Evolutionary conservation across 2,329 filamentous ascomycete species (phyloP).

Genomic region (Cryphonectria radicalis): DNA sequence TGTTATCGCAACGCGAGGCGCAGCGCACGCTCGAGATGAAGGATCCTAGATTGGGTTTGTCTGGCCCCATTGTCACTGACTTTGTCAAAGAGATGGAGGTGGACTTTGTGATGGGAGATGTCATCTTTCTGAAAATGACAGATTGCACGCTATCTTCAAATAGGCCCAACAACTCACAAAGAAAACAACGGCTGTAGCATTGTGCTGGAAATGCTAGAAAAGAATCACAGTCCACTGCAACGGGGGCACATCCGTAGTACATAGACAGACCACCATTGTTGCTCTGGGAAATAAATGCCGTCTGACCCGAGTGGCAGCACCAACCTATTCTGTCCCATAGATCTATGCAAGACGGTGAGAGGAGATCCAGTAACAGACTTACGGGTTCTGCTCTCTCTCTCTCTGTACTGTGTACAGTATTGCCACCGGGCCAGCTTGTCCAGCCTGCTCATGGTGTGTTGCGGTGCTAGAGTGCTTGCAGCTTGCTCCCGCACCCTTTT

Average conservation of each 20-base stretch:
- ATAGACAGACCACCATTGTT: background rate
- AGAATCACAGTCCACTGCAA: no score
- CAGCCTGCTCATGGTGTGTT: background rate
- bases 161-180: background rate
- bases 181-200: background rate
- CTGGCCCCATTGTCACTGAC: background rate
- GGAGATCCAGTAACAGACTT: background rate
- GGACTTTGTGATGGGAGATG: background rate
- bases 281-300: background rate
- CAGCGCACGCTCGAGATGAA: background rate
- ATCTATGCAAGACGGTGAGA: background rate
- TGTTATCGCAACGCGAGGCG: background rate
- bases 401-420: background rate
- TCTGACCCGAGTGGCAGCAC: background rate
- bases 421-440: background rate
- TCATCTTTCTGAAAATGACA: background rate
- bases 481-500: constrained; percentile 12
- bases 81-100: background rate
- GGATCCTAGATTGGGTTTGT: background rate
- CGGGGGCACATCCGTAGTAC: no score
- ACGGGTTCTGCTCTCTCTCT: background rate
- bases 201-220: background rate
- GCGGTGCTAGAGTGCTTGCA: constrained; percentile 27
- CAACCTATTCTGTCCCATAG: background rate
- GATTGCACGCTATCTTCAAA: background rate